Evolutionary conservation across 306 rosid genomes (phyloP).

Genomic region (Ormosia semicastrata): DNA sequence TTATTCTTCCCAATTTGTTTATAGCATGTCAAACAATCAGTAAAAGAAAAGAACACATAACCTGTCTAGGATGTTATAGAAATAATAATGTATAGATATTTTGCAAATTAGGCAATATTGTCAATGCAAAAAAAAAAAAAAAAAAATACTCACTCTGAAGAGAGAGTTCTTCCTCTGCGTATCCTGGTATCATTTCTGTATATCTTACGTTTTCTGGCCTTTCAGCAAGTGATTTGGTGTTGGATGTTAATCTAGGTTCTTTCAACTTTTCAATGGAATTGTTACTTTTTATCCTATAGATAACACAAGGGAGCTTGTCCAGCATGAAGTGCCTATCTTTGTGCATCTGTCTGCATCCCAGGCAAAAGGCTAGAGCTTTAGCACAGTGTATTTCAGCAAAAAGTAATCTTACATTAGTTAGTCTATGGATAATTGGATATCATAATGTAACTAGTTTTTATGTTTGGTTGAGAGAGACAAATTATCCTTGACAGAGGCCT

Average conservation of each 20-base stretch:
- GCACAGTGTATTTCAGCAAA: not conserved
- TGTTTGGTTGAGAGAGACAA: not conserved
- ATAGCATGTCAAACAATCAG: not conserved
- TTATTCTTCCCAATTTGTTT: not conserved
- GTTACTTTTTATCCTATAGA: constrained; percentile 42
- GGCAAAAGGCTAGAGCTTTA: constrained; percentile 14
- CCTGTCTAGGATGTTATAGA: not conserved
- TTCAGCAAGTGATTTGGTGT: not conserved
- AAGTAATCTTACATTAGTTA: not conserved
- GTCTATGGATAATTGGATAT: not conserved
- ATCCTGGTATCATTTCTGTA: constrained; percentile 67
- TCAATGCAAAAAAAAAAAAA: not conserved
- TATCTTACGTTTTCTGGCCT: constrained; percentile 38
- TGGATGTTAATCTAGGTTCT: constrained; percentile 32
- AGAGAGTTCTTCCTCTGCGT: constrained; percentile 42
- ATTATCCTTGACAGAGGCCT: not conserved
- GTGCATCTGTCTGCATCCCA: constrained; percentile 31
- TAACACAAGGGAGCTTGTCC: constrained; percentile 30
- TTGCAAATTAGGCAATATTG: not conserved
- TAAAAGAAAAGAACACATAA: not conserved
- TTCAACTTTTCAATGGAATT: constrained; percentile 38
- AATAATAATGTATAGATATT: not conserved
- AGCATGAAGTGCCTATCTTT: constrained; percentile 25
- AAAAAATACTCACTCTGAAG: constrained; percentile 34
- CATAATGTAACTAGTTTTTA: not conserved